A percentile compares a stretch with the other conserved stretches of the same genome.
Conservation (phyloP, 805 yeast species). For the Brettanomyces naardenensis region DNA sequence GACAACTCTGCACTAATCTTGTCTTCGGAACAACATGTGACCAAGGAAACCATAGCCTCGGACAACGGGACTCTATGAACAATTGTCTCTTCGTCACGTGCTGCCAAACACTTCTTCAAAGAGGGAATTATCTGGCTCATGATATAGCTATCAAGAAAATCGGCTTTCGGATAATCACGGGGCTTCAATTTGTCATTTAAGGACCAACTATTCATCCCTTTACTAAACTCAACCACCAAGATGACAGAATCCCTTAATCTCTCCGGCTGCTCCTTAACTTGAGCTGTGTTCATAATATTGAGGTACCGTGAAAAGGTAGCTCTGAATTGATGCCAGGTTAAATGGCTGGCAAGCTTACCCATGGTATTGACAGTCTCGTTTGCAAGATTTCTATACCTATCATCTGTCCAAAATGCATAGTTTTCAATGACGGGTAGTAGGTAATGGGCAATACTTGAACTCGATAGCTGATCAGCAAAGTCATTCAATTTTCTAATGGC, state of each 20-base stretch:
- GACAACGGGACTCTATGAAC: conserved; percentile 70
- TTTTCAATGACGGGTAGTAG: conserved; percentile 80
- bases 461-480: conserved; percentile 36
- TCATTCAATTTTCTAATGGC: conserved; percentile 64
- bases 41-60: conserved; percentile 66
- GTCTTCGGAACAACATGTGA: conserved; percentile 53
- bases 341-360: conserved; percentile 44
- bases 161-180: conserved; percentile 28
- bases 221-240: conserved; percentile 50
- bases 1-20: conserved; percentile 58
- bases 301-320: conserved; percentile 69
- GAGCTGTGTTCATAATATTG: conserved; percentile 15
- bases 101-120: conserved; percentile 48
- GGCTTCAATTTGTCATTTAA: conserved; percentile 12
- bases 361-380: conserved; percentile 61
- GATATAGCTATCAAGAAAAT: conserved; percentile 39
- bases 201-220: conserved; percentile 27
- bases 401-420: conserved; percentile 55
- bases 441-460: conserved; percentile 64
- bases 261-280: conserved; percentile 25
- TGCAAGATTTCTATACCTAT: conserved; percentile 51
- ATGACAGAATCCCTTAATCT: conserved; percentile 49
- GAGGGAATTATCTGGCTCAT: conserved; percentile 53
- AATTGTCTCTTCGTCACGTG: conserved; percentile 73
- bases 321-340: conserved; percentile 74